phyloP scores from a whole-genome alignment of 768 basidiomycete genomes.

The Coprinellus aureogranulatus region DNA sequence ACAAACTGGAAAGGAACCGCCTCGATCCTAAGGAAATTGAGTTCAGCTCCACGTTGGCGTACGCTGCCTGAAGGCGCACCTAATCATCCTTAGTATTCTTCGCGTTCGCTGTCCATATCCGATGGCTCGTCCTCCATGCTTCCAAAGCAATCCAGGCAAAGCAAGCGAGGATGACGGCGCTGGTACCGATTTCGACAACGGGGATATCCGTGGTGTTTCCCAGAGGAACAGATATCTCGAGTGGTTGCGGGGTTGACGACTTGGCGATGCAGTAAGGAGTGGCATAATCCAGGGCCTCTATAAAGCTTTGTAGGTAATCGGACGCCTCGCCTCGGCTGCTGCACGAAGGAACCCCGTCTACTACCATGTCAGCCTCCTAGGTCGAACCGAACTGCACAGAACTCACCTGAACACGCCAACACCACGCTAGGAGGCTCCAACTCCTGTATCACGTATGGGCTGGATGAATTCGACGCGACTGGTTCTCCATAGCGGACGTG shows the following conservation, averaged over 20 bases:
- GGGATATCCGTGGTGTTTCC: slow-evolving; percentile 34
- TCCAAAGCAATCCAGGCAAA: slow-evolving; percentile 37
- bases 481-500: slow-evolving; percentile 45
- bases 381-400: background rate
- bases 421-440: slow-evolving; percentile 38
- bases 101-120: background rate
- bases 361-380: slow-evolving; percentile 12
- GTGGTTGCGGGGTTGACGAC: slow-evolving; percentile 12
- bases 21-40: too few relatives aligned
- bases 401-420: slow-evolving; percentile 28
- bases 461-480: slow-evolving; percentile 7
- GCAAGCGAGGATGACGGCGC: slow-evolving; percentile 33
- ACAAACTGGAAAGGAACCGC: too few relatives aligned
- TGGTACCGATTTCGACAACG: slow-evolving; percentile 43
- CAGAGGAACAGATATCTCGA: slow-evolving; percentile 33
- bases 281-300: too few relatives aligned
- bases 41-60: too few relatives aligned
- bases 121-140: slow-evolving; percentile 18
- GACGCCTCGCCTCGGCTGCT: background rate
- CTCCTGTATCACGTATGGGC: slow-evolving; percentile 22
- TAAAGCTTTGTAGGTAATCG: background rate
- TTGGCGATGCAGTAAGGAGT: slow-evolving; percentile 5
- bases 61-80: too few relatives aligned
- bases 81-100: background rate
- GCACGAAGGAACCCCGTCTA: background rate